Conservation (phyloP, 148 eudicot species). For the Nepenthes mirabilis region DNA sequence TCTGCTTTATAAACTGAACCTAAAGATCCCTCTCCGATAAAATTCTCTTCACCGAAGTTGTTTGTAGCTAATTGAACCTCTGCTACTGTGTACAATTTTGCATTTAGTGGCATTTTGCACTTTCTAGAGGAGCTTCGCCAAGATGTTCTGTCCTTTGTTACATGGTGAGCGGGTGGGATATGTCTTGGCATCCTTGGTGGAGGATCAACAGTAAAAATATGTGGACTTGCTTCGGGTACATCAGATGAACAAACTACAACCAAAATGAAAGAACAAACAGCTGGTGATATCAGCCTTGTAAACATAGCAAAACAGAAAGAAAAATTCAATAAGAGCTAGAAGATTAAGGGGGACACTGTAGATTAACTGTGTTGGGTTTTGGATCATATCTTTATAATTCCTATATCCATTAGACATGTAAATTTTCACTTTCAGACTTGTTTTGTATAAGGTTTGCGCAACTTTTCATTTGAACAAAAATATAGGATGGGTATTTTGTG, state of each 20-base stretch:
- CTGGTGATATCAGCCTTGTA: neutral
- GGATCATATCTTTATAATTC: no score
- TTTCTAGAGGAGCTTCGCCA: conserved; percentile 56
- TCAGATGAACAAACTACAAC: conserved; percentile 23
- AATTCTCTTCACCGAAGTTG: conserved; percentile 51
- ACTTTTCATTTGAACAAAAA: no score
- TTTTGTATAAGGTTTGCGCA: no score
- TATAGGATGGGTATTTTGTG: no score
- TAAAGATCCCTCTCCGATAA: conserved; percentile 92
- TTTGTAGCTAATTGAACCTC: conserved; percentile 76
- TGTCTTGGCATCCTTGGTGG: conserved; percentile 40
- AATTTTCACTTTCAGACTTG: no score
- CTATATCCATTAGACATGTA: no score
- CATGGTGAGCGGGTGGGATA: conserved; percentile 26
- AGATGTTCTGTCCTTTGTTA: conserved; percentile 17
- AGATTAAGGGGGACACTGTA: no score
- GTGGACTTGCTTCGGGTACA: conserved; percentile 32
- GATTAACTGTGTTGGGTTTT: no score
- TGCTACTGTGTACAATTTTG: conserved; percentile 50
- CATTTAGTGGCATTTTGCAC: conserved; percentile 42
- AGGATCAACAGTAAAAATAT: conserved; percentile 19
- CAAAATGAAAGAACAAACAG: neutral
- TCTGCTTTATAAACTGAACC: conserved; percentile 88
- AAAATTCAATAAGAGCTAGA: neutral
- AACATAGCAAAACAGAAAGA: neutral